Conservation (phyloP, 257 asterid genomes). For the Eustoma russellianum region DNA sequence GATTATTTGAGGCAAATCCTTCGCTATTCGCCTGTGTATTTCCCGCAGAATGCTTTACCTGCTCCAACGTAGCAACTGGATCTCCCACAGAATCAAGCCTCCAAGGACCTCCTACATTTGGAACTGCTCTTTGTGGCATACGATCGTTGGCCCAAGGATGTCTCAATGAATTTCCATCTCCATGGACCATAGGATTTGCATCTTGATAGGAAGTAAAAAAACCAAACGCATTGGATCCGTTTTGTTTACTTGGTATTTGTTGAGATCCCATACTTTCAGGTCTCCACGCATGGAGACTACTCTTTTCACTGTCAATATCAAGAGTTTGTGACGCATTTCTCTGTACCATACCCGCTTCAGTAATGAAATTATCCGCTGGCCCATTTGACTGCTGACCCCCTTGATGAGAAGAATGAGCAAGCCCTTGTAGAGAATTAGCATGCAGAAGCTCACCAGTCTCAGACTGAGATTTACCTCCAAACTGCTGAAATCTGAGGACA, state of each 20-base stretch:
- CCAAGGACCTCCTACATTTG: conserved; percentile 32
- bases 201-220: conserved; percentile 38
- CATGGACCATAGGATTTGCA: conserved; percentile 21
- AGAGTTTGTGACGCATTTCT: conserved; percentile 35
- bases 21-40: conserved; percentile 32
- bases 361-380: conserved; percentile 23
- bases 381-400: conserved; percentile 33
- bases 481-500: conserved; percentile 31
- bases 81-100: conserved; percentile 34
- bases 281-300: conserved; percentile 23
- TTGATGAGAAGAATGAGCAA: conserved; percentile 27
- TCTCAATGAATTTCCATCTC: conserved; percentile 29
- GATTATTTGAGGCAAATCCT: conserved; percentile 27
- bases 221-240: conserved; percentile 44
- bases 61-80: conserved; percentile 34
- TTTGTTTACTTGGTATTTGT: conserved; percentile 25
- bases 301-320: conserved; percentile 26
- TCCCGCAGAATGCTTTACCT: conserved; percentile 29
- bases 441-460: conserved; percentile 26
- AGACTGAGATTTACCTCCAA: conserved; percentile 29
- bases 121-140: conserved; percentile 36
- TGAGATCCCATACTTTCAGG: conserved; percentile 30
- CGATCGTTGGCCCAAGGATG: conserved; percentile 29
- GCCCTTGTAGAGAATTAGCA: conserved; percentile 35
- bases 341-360: conserved; percentile 28